Base-by-base conservation (phyloP, 371 early-diverging fungal genomes). In the Mortierella sp. region DNA sequence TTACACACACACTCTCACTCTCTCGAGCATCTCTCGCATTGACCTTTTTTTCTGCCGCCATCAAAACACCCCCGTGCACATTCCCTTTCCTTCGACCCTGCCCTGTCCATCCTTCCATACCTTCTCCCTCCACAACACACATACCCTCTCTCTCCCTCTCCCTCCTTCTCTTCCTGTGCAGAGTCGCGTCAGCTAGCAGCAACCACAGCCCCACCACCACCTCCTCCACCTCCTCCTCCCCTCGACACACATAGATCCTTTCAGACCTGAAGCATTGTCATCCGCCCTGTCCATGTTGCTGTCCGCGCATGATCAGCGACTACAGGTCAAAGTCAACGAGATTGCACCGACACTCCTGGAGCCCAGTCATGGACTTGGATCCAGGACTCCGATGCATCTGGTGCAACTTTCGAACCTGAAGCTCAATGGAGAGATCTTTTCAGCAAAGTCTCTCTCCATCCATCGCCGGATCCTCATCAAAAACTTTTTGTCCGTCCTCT, bases 401-500 rank as follows among this genome's bases (percentile, higher is more conserved):
- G 72, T 72, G 21, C 62, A 68, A 59, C 51, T 71, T 28, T 77
- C 77, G 15, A 77, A 72, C 46, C 44, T 57, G 28, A 79, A 79
- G 52, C 69, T 79, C 50, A 66, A 69, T 66, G 59, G 30, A 6
- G 62, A 77, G 30, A 68, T 72, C 43, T 69, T 62, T 29, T 79
- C 73, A 19, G 45, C 56, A 16, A 64, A 66, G 4, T 68, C 68
- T 14, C 68, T 61, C 45, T 72, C 77, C 28, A 72, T 77, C 21
- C 62, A 68, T 18, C 60, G 72, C 15, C 72, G 77, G 15, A 77
- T 77, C 19, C 65, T 77, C 43, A 68, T 77, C 55, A 71, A 61
- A 30, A 77, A 77, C 77, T 77, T 77, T n/a, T 47, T 77, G 47
- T 63, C 72, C 29, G 30, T 62, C 29, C 60, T 77, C 26, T 77